Base-by-base conservation (phyloP, 345 rosid species). In the Hibiscus trionum region DNA sequence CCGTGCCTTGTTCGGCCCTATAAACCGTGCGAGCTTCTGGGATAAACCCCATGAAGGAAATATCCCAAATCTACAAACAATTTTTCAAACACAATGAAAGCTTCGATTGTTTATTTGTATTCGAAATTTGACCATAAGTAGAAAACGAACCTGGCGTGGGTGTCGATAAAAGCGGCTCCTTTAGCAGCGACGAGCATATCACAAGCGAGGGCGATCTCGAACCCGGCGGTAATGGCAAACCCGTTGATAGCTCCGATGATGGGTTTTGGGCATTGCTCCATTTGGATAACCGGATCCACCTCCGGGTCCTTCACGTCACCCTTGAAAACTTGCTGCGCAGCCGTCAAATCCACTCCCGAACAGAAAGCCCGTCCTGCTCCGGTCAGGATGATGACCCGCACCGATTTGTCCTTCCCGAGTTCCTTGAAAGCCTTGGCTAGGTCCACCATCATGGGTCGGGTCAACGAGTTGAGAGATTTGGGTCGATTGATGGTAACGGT, bases 31-130 rank as follows among this genome's bases (percentile, higher is more conserved):
- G 39, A 95, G 89, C 86, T 90, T 95, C 83, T 95, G 99, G 46
- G 99, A 95, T 21, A 95, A 86, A 60, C 97, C 97, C 96, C 99
- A 95, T 0, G 99, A 88, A 39, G 99, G 99, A 71, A 92, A 92
- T 86, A 95, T 89, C 62, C 93, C 96, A 78, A 95, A 89, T 74
- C 98, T 91, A 80, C 49, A 79, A 52, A 58, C 4, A 16, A 66
- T 0, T 15, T 24, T 42, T 4, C 39, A 66, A 49, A 46, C 37
- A 44, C 7, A 39, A 37, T 19, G 6, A 64, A 39, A 12, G 14
- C 29, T 64, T 37, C 1, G 29, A 64, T 11, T 35, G 27, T 4
- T 37, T 17, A 64, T 15, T 11, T 31, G 0, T 31, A 3, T 31
- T 31, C 35, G 5, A 31, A 31, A 31, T 31, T 31, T 31, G 35